Evolutionary conservation across 169 alveolate genomes (phyloP).

Genomic region (Theileria parva): DNA sequence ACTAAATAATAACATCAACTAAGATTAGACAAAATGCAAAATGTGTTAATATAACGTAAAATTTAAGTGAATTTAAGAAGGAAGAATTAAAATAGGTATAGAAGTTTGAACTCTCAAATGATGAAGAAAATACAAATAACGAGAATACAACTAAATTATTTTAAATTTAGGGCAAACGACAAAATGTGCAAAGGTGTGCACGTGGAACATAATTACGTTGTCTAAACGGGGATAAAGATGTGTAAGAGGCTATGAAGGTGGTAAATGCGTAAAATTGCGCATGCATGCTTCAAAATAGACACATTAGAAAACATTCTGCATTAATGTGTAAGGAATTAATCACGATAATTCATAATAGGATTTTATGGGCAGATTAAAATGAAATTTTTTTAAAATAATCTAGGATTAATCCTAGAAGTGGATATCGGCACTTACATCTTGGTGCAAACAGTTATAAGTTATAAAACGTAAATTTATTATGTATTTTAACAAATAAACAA

Average conservation of each 20-base stretch:
- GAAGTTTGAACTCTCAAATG: not conserved
- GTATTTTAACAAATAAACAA: not conserved
- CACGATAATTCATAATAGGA: not conserved
- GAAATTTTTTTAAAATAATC: not conserved
- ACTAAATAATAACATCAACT: conserved; percentile 7
- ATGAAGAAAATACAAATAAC: not conserved
- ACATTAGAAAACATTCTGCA: not conserved
- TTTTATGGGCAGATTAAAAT: not conserved
- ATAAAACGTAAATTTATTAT: not conserved
- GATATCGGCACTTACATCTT: not conserved
- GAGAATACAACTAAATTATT: not conserved
- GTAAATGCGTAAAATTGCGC: conserved; percentile 8
- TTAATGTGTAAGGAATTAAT: not conserved
- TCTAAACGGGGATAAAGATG: conserved; percentile 3
- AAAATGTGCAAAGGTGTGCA: conserved; percentile 25
- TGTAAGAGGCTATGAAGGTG: conserved; percentile 15
- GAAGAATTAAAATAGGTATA: not conserved
- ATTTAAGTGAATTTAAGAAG: not conserved
- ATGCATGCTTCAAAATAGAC: conserved; percentile 18
- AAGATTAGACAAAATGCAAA: not conserved
- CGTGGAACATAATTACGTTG: not conserved
- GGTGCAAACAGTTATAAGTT: not conserved
- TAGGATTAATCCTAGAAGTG: not conserved
- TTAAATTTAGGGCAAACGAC: not conserved
- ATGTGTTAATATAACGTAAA: not conserved